These are phyloP conservation scores for Ocimum tenuiflorum DNA, from an alignment of 257 asterid species.

Conservation along the genomic window DNA sequence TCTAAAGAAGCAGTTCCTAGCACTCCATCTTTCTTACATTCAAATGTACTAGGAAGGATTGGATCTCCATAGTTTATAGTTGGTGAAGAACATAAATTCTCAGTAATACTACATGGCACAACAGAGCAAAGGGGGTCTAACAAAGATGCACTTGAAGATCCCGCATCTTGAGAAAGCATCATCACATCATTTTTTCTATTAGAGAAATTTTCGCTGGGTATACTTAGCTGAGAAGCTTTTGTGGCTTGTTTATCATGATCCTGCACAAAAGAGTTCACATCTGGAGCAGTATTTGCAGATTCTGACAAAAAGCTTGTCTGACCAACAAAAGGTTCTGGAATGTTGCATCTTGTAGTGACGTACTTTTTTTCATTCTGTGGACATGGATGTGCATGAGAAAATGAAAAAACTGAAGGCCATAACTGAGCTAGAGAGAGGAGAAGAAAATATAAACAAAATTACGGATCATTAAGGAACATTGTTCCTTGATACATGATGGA, in stretches of 20 bases:
- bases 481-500: not conserved
- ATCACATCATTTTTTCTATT: conserved; percentile 24
- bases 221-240: conserved; percentile 49
- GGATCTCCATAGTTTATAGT: conserved; percentile 24
- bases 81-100: conserved; percentile 35
- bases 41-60: conserved; percentile 15
- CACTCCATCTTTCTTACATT: conserved; percentile 22
- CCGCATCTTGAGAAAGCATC: conserved; percentile 48
- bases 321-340: conserved; percentile 46
- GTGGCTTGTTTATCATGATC: conserved; percentile 33
- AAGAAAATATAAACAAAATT: not conserved
- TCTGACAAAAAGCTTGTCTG: conserved; percentile 78
- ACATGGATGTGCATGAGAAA: conserved; percentile 19
- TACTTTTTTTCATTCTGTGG: conserved; percentile 38
- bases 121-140: conserved; percentile 68
- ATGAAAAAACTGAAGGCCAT: not conserved
- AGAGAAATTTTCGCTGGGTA: conserved; percentile 36
- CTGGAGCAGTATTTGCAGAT: conserved; percentile 59
- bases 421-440: not conserved
- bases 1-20: conserved; percentile 23
- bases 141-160: conserved; percentile 42
- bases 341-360: conserved; percentile 26
- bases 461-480: conserved; percentile 4
- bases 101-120: conserved; percentile 75
- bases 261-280: conserved; percentile 47